Base-by-base conservation (phyloP, 495 filamentous ascomycete species). In the Xylaria bambusicola region DNA sequence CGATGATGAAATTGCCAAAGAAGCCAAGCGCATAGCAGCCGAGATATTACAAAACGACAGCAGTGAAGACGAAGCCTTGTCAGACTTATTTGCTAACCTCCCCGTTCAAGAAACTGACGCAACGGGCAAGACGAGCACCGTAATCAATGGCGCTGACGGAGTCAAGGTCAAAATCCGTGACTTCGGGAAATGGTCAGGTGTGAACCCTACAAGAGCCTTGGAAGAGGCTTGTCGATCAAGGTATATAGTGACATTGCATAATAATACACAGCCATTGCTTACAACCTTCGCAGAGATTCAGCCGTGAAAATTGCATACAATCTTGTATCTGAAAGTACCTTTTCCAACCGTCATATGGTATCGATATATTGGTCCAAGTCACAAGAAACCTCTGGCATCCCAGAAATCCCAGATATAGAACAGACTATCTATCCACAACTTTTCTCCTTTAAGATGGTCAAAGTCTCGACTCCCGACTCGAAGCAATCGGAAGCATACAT, bases 141-240 rank as follows among this genome's bases (percentile, higher is more conserved):
- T 84, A 0, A 71, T 82, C 62, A 82, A 78, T 29, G 73, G 73
- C 23, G 61, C 74, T 2, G 75, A 84, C 62, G 82, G 81, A 0
- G 61, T 75, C 5, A 82, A 72, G 47, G 73, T 91, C 6, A 81
- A 67, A 2, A 80, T 95, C 51, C 76, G 91, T 51, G 86, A 97
- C 61, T 97, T 98, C 81, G 93, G 92, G 15, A 88, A 89, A 68
- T 86, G 81, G 78, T 83, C 77, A 15, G 88, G 90, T 33, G 70
- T 93, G 13, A 87, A 73, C 61, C 90, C 91, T 18, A 81, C 84
- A 40, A 79, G 86, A 55, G 80, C 90, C 40, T 72, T 98, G 15
- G 91, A 97, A 66, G 94, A 97, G 72, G 84, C 90, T 44, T 96
- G 92, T 69, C 88, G 87, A 63, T 84, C 91, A 58, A 88, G 89